A percentile compares a stretch with the other conserved stretches of the same genome.
Evolutionary conservation across 352 stramenopile genomes (phyloP).

Genomic region (Phytophthora macrochlamydospora): DNA sequence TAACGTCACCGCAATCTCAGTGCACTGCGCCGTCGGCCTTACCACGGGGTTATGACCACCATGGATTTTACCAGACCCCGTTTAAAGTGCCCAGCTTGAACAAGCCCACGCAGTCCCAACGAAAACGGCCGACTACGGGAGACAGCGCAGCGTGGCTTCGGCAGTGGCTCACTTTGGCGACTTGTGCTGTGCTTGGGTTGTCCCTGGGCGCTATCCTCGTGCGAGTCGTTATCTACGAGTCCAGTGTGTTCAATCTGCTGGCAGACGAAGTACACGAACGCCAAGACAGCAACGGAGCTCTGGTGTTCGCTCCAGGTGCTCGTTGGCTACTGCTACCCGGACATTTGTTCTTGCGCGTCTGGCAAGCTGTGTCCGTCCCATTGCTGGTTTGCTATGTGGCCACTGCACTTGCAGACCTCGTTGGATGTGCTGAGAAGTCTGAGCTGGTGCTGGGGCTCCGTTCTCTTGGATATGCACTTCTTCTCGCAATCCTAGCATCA

Average conservation of each 20-base stretch:
- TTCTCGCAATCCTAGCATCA: constrained; percentile 35
- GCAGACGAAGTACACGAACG: constrained; percentile 19
- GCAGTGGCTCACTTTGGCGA: constrained; percentile 34
- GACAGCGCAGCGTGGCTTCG: constrained; percentile 18
- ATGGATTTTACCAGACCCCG: constrained; percentile 42
- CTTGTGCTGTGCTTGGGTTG: constrained; percentile 39
- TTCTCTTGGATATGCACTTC: constrained; percentile 35
- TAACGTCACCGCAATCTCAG: constrained; percentile 54
- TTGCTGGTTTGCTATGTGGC: constrained; percentile 55
- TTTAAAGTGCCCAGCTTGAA: constrained; percentile 27
- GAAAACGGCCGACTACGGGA: constrained; percentile 11
- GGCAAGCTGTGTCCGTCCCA: constrained; percentile 45
- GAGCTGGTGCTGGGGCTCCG: constrained; percentile 40
- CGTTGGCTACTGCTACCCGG: constrained; percentile 54
- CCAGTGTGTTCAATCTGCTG: constrained; percentile 34
- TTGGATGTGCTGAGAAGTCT: constrained; percentile 44
- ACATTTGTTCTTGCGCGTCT: constrained; percentile 50
- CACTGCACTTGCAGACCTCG: constrained; percentile 49
- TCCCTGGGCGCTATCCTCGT: constrained; percentile 41
- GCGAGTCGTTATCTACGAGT: constrained; percentile 21
- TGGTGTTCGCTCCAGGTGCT: constrained; percentile 25
- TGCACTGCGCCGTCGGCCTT: constrained; percentile 42
- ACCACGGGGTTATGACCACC: constrained; percentile 48
- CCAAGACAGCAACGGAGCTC: constrained; percentile 34
- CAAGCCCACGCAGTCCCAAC: constrained; percentile 21